A percentile compares a stretch with the other conserved stretches of the same genome.
These are phyloP conservation scores for Microcyclosporella mali DNA, from an alignment of 2,329 filamentous ascomycete genomes.

Conservation along the genomic window DNA sequence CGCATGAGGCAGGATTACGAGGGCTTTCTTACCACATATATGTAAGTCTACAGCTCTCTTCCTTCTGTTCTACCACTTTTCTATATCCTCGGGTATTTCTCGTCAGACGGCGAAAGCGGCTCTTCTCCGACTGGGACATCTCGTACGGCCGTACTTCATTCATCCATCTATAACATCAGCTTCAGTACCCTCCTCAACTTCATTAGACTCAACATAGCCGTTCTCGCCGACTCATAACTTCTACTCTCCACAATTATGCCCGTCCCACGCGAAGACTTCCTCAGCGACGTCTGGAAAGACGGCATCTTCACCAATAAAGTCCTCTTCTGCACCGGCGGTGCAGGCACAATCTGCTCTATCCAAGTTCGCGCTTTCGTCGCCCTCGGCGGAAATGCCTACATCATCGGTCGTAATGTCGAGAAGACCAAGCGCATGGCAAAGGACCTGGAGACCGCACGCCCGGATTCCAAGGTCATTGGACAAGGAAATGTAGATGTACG, in stretches of 20 bases:
- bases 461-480: slow-evolving; percentile 77
- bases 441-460: slow-evolving; percentile 72
- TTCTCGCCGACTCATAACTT: not conserved
- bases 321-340: slow-evolving; percentile 90
- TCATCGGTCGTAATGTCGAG: slow-evolving; percentile 79
- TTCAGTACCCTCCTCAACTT: not conserved
- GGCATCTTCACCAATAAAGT: slow-evolving; percentile 84
- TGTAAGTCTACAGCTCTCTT: too few species aligned
- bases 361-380: slow-evolving; percentile 88
- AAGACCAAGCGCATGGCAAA: slow-evolving; percentile 78
- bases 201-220: not conserved
- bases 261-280: slow-evolving; percentile 64
- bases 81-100: not conserved
- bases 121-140: not conserved
- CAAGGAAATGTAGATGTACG: slow-evolving; percentile 69
- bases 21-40: too few species aligned
- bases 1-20: too few species aligned
- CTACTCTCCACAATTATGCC: slow-evolving; percentile 31
- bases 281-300: slow-evolving; percentile 80
- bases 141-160: slow-evolving; percentile 1
- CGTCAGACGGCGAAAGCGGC: too few species aligned
- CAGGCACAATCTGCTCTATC: slow-evolving; percentile 86
- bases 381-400: slow-evolving; percentile 87
- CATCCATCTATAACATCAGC: not conserved
- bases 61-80: too few species aligned